Conservation (phyloP, 2,329 filamentous ascomycete species). For the Curvularia sp. region DNA sequence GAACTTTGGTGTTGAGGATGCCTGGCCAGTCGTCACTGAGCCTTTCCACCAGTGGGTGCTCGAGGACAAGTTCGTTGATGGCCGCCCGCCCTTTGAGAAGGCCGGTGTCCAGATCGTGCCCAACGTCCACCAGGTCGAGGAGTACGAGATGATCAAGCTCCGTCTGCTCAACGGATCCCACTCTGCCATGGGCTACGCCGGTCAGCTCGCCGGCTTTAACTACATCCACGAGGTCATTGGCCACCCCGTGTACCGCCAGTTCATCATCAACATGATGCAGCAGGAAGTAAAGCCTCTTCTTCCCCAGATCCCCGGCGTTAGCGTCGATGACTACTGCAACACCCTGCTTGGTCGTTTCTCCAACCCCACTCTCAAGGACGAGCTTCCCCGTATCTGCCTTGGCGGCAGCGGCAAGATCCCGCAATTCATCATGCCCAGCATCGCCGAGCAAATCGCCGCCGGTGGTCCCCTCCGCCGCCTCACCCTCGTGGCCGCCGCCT, state of each 20-base stretch:
- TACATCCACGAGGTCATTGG: slow-evolving; percentile 41
- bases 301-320: slow-evolving; percentile 37
- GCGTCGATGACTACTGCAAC: slow-evolving; percentile 38
- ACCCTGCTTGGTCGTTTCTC: slow-evolving; percentile 38
- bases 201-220: slow-evolving; percentile 36
- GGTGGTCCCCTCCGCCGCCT: slow-evolving; percentile 36
- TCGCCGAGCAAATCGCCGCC: slow-evolving; percentile 38
- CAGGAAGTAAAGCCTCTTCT: slow-evolving; percentile 41
- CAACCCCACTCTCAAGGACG: slow-evolving; percentile 40
- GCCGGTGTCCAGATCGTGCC: slow-evolving; percentile 42
- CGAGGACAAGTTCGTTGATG: slow-evolving; percentile 41
- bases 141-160: slow-evolving; percentile 42
- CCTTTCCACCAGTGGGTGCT: slow-evolving; percentile 42
- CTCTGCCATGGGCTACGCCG: slow-evolving; percentile 38
- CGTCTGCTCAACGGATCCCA: slow-evolving; percentile 40
- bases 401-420: slow-evolving; percentile 42
- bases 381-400: slow-evolving; percentile 41
- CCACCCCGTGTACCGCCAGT: slow-evolving; percentile 34
- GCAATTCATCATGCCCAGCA: slow-evolving; percentile 42
- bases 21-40: slow-evolving; percentile 42
- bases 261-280: slow-evolving; percentile 42
- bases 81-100: slow-evolving; percentile 40
- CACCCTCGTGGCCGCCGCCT: slow-evolving; percentile 35
- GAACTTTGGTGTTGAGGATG: slow-evolving; percentile 36
- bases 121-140: slow-evolving; percentile 36